Evolutionary conservation across 176 grass and related monocot species (phyloP), one percentile per base, ranked within the genome.

Genomic region (Carex littledalei): DNA sequence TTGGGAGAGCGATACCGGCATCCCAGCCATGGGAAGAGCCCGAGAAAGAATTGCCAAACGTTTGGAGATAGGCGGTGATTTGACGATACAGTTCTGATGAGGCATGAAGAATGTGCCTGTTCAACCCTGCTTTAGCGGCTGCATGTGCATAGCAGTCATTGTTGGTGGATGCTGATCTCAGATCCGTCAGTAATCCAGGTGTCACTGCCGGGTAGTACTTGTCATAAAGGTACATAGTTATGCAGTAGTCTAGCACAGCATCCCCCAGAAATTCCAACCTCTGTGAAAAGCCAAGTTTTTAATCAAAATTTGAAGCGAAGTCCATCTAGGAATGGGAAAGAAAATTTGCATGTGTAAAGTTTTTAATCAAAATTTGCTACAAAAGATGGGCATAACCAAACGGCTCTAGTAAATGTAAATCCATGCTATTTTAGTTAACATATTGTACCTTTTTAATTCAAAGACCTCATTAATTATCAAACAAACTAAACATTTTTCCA

Each of bases 221-320:
- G 4, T 71, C 63, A 69, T 88, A 97, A 24, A 87, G 87, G 87
- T 94, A 84, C 61, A 88, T 21, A 67, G 94, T 94, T 69, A 94
- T 87, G 55, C 90, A 84, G 79, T 93, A 66, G 57, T 97, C 94
- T 34, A 97, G 69, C 52, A 93, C 76, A 32, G 91, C 94, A 87
- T 97, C 90, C 45, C 91, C 91, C 2, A 97, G 88, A 87, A 97
- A 97, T 84, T 97, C 94, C 35, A 97, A 89, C 73, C 90, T 86
- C 94, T 97, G 88, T 80, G 87, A 9, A 70, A 78, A 81, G 1
- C 14, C 16, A 66, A 86, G 31, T 5, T 12, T 63, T 20, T 8
- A 1, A 56, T 56, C 21, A 34, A 55, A 83, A 43, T 22, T 37
- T 67, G 15, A 78, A 78, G 10, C 20, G 12, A 12, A 81, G 3